Conservation (phyloP, 2,329 filamentous ascomycete genomes). For the Harringtonia lauricola region DNA sequence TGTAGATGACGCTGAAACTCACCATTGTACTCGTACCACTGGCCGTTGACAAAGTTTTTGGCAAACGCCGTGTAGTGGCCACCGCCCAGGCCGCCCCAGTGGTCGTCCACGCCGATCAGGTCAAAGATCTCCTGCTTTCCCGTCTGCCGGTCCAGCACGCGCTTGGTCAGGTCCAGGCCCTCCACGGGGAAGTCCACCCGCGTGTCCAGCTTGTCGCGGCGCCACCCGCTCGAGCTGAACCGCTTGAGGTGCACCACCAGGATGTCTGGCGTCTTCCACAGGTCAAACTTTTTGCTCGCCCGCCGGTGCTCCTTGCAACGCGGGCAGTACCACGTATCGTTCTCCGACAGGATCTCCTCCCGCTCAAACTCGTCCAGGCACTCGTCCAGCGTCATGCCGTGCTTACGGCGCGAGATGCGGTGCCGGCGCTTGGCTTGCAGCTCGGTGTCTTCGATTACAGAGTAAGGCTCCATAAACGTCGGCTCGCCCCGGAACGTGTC, state of each 20-base stretch:
- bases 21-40: conserved; percentile 98
- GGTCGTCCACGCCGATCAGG: conserved; percentile 89
- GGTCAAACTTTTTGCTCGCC: conserved; percentile 90
- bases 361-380: conserved; percentile 93
- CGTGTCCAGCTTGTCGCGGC: conserved; percentile 85
- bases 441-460: conserved; percentile 41
- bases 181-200: conserved; percentile 86
- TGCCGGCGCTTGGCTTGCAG: conserved; percentile 52
- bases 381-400: conserved; percentile 75
- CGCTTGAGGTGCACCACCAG: conserved; percentile 91
- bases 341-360: conserved; percentile 84
- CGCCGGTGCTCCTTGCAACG: conserved; percentile 88
- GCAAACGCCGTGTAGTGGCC: conserved; percentile 95
- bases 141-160: conserved; percentile 69
- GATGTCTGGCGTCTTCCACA: conserved; percentile 95
- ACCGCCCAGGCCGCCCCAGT: conserved; percentile 85
- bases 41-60: conserved; percentile 77
- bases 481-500: conserved; percentile 46
- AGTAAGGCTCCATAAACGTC: conserved; percentile 44
- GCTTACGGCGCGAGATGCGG: conserved; percentile 55
- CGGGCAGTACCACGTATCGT: conserved; percentile 96
- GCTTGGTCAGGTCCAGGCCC: conserved; percentile 68
- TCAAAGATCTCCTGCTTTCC: conserved; percentile 83
- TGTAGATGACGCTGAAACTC: conserved; percentile 20
- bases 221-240: conserved; percentile 74